Percentiles rank a stretch among this genome's conserved stretches.
Conservation (phyloP, 2,329 filamentous ascomycete species). For the Davidsoniella virescens region DNA sequence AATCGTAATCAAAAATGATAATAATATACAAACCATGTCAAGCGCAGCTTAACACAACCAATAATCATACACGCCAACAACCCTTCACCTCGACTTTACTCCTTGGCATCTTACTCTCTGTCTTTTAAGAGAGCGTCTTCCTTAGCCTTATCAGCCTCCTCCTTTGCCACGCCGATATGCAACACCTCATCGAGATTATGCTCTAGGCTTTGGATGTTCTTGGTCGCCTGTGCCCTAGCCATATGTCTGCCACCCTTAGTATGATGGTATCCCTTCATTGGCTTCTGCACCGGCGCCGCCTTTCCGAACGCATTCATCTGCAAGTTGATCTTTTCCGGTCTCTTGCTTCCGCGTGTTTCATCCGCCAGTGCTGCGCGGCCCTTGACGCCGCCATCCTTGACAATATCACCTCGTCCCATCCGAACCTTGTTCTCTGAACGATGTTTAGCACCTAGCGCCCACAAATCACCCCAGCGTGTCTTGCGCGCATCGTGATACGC, state of each 20-base stretch:
- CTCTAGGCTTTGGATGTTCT: slow-evolving; percentile 6
- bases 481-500: slow-evolving; percentile 91
- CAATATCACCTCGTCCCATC: slow-evolving; percentile 32
- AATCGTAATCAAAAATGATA: background rate
- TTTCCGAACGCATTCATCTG: slow-evolving; percentile 12
- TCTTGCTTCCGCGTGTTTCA: slow-evolving; percentile 2
- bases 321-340: slow-evolving; percentile 10
- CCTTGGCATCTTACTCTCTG: background rate
- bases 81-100: background rate
- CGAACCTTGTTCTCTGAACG: slow-evolving; percentile 45
- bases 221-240: slow-evolving; percentile 8
- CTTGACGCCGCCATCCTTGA: slow-evolving; percentile 16
- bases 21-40: slow-evolving; percentile 9
- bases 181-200: slow-evolving; percentile 9
- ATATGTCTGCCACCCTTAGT: slow-evolving; percentile 12
- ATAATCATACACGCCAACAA: slow-evolving; percentile 6
- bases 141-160: background rate
- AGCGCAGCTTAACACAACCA: background rate
- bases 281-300: slow-evolving; percentile 12
- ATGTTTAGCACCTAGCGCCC: slow-evolving; percentile 89
- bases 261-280: slow-evolving; percentile 12
- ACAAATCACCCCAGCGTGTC: slow-evolving; percentile 78
- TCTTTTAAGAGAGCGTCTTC: background rate
- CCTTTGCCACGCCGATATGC: slow-evolving; percentile 7
- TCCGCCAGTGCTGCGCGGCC: slow-evolving; percentile 8